Conservation (phyloP, 352 stramenopile species). For the Globisporangium radiosum region DNA sequence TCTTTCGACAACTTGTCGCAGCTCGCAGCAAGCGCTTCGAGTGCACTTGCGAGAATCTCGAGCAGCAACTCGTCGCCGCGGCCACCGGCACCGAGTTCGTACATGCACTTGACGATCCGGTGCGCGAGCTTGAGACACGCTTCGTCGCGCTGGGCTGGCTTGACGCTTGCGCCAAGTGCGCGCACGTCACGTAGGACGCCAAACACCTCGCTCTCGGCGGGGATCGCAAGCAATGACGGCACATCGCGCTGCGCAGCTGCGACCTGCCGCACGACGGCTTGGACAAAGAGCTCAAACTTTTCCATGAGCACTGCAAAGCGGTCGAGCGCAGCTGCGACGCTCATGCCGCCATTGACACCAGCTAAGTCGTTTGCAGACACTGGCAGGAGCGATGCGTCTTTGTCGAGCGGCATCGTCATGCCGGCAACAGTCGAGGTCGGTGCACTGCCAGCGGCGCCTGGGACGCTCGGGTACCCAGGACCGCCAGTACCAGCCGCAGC, state of each 20-base stretch:
- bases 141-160: conserved; percentile 80
- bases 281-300: conserved; percentile 85
- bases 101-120: conserved; percentile 96
- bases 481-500: conserved; percentile 4
- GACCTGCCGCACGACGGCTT: conserved; percentile 77
- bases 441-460: conserved; percentile 15
- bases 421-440: too few species aligned
- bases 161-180: conserved; percentile 65
- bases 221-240: conserved; percentile 60
- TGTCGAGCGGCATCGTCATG: conserved; percentile 22
- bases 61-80: conserved; percentile 90
- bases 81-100: conserved; percentile 79
- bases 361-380: conserved; percentile 1
- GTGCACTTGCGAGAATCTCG: conserved; percentile 92
- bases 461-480: conserved; percentile 19
- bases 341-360: conserved; percentile 45
- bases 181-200: conserved; percentile 73
- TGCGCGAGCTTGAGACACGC: conserved; percentile 94
- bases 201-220: conserved; percentile 80
- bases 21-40: conserved; percentile 90
- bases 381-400: conserved; percentile 15
- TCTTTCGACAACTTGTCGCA: conserved; percentile 93
- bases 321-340: conserved; percentile 63
- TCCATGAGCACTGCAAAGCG: conserved; percentile 81
- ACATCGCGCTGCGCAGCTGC: conserved; percentile 68